Percentiles rank a stretch among this genome's conserved stretches.
Conservation (phyloP, 352 stramenopile genomes). For the Phytophthora cryptogea region DNA sequence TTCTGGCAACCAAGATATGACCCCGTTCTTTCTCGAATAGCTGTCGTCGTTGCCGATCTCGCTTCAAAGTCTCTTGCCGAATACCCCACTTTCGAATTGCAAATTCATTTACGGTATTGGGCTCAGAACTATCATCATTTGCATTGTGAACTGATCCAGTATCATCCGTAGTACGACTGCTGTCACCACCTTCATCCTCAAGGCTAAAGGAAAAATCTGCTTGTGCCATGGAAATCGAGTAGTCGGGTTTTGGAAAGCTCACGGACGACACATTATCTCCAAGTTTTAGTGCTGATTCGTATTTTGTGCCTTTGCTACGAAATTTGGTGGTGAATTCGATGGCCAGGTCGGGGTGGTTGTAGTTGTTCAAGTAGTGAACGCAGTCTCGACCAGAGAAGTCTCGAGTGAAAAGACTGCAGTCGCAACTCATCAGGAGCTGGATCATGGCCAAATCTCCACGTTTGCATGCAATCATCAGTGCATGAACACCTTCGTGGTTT, state of each 20-base stretch:
- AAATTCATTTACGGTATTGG: constrained; percentile 12
- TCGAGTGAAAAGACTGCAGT: constrained; percentile 38
- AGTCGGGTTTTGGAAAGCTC: constrained; percentile 6
- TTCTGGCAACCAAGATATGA: constrained; percentile 39
- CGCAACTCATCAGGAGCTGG: constrained; percentile 40
- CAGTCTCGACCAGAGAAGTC: constrained; percentile 54
- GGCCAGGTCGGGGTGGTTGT: constrained; percentile 52
- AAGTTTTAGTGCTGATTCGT: constrained; percentile 7
- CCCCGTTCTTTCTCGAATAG: constrained; percentile 51
- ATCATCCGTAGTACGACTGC: constrained; percentile 5
- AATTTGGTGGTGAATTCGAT: constrained; percentile 31
- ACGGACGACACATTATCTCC: not conserved
- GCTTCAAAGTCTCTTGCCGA: constrained; percentile 42
- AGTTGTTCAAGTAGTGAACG: constrained; percentile 44
- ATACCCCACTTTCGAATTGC: constrained; percentile 42
- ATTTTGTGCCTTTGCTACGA: constrained; percentile 2
- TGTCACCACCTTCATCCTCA: constrained; percentile 4
- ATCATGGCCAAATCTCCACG: constrained; percentile 45
- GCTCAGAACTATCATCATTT: not conserved
- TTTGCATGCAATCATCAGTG: constrained; percentile 54
- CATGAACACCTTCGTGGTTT: constrained; percentile 50
- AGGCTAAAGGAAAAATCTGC: constrained; percentile 13
- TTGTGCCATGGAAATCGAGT: constrained; percentile 26
- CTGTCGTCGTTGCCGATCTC: constrained; percentile 23
- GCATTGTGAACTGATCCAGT: not conserved